Evolutionary conservation across 768 basidiomycete genomes (phyloP).

Genomic region (Panellus pusillus): DNA sequence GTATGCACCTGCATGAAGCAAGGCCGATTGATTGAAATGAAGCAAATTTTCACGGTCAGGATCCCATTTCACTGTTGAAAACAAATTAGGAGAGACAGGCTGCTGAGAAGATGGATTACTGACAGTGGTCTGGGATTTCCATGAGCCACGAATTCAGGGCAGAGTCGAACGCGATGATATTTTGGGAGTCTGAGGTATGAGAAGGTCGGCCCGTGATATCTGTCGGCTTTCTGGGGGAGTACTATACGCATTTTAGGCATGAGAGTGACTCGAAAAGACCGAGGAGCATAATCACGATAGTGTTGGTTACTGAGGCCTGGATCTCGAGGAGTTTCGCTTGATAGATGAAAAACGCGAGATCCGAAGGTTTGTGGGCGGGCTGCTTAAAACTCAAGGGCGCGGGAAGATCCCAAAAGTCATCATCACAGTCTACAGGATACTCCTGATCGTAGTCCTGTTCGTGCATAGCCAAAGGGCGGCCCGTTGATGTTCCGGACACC

Average conservation of each 20-base stretch:
- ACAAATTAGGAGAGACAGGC: constrained; percentile 50
- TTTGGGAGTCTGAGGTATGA: constrained; percentile 62
- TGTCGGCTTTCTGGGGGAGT: constrained; percentile 69
- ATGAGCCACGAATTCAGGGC: constrained; percentile 77
- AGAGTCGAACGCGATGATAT: constrained; percentile 74
- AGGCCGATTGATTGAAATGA: constrained; percentile 60
- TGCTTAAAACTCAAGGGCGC: constrained; percentile 66
- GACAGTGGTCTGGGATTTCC: constrained; percentile 60
- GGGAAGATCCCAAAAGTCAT: constrained; percentile 71
- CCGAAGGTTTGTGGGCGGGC: constrained; percentile 56
- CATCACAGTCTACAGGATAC: constrained; percentile 58
- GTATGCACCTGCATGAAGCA: constrained; percentile 38
- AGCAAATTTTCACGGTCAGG: constrained; percentile 36
- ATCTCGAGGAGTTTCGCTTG: constrained; percentile 61
- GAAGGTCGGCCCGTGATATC: constrained; percentile 45
- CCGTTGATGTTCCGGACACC: constrained; percentile 51
- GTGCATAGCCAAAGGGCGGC: constrained; percentile 68
- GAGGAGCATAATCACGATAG: constrained; percentile 43
- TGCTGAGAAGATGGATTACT: constrained; percentile 38
- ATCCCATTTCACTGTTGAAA: constrained; percentile 42
- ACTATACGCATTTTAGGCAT: constrained; percentile 39
- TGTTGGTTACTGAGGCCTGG: constrained; percentile 56
- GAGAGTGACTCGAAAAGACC: not conserved
- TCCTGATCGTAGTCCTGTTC: constrained; percentile 80
- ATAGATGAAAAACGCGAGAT: constrained; percentile 55